Percentiles rank a stretch among this genome's conserved stretches.
Conservation (phyloP, 2,329 filamentous ascomycete species). For the Acrodontium crateriforme region DNA sequence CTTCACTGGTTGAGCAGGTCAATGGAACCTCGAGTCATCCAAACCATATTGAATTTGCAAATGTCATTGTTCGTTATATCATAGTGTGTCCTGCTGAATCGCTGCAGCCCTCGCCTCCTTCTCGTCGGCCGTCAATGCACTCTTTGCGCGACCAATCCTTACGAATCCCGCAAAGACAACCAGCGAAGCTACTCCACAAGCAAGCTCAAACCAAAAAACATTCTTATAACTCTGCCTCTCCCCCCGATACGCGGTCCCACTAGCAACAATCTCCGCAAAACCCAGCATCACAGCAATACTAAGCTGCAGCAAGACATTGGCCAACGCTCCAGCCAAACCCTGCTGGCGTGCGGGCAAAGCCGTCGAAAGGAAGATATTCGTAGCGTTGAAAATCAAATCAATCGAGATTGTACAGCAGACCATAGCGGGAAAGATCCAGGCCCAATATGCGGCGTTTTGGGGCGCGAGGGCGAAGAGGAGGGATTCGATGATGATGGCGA, state of each 20-base stretch:
- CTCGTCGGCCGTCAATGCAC: conserved; percentile 45
- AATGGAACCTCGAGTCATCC: too few relatives aligned
- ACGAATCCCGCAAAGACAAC: conserved; percentile 41
- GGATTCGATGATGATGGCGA: conserved; percentile 44
- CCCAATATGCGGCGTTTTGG: conserved; percentile 47
- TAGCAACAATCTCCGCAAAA: conserved; percentile 49
- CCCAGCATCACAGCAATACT: conserved; percentile 60
- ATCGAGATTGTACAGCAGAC: conserved; percentile 57
- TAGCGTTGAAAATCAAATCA: conserved; percentile 62
- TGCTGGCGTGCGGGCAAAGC: conserved; percentile 52
- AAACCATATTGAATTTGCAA: too few relatives aligned
- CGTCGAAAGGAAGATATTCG: conserved; percentile 62
- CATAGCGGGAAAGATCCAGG: conserved; percentile 59
- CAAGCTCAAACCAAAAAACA: conserved; percentile 54
- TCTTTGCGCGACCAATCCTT: conserved; percentile 40
- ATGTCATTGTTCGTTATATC: too few relatives aligned
- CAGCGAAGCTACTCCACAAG: conserved; percentile 38
- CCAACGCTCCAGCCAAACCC: conserved; percentile 56
- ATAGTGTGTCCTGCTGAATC: background rate
- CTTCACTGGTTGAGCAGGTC: conserved; percentile 20
- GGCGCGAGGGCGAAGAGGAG: conserved; percentile 54
- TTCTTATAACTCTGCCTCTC: conserved; percentile 44
- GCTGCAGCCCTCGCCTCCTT: conserved; percentile 19
- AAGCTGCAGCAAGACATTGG: conserved; percentile 57
- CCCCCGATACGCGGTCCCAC: conserved; percentile 33